Conservation (phyloP, 2,329 filamentous ascomycete species). For the Lomentospora prolificans region DNA sequence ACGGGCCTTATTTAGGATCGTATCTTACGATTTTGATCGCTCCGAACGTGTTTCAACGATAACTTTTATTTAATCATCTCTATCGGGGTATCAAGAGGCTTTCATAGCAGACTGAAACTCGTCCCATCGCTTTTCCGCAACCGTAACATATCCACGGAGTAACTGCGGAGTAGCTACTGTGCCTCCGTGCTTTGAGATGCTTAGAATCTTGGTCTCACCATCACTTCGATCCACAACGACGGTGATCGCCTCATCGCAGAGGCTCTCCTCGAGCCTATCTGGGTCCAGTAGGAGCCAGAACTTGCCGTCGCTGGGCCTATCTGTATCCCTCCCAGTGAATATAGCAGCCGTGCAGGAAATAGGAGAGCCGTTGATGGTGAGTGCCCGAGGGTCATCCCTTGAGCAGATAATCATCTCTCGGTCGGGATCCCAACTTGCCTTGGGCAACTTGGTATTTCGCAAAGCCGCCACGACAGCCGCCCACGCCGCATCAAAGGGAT, state of each 20-base stretch:
- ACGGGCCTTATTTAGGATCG: no score
- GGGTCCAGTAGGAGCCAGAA: conserved; percentile 80
- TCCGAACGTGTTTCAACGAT: no score
- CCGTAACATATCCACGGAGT: conserved; percentile 11
- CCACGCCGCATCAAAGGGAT: conserved; percentile 88
- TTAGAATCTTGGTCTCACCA: conserved; percentile 49
- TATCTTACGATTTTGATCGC: no score
- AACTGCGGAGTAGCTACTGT: conserved; percentile 54
- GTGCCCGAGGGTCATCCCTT: conserved; percentile 38
- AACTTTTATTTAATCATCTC: conserved; percentile 5
- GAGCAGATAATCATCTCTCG: conserved; percentile 71
- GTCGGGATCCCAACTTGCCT: conserved; percentile 76
- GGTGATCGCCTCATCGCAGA: conserved; percentile 76
- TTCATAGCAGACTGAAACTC: conserved; percentile 27
- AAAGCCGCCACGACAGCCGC: conserved; percentile 73
- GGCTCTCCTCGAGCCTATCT: conserved; percentile 77
- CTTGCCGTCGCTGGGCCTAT: conserved; percentile 31
- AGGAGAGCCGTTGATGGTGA: conserved; percentile 58
- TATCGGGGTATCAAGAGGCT: conserved; percentile 21
- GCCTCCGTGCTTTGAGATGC: conserved; percentile 78
- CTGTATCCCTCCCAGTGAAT: conserved; percentile 56
- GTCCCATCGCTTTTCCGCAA: conserved; percentile 12
- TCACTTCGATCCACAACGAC: conserved; percentile 60
- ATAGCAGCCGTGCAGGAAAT: conserved; percentile 70
- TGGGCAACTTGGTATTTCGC: conserved; percentile 64